Base-by-base conservation (phyloP, 2,329 filamentous ascomycete genomes). In the Hypoxylon sp. region DNA sequence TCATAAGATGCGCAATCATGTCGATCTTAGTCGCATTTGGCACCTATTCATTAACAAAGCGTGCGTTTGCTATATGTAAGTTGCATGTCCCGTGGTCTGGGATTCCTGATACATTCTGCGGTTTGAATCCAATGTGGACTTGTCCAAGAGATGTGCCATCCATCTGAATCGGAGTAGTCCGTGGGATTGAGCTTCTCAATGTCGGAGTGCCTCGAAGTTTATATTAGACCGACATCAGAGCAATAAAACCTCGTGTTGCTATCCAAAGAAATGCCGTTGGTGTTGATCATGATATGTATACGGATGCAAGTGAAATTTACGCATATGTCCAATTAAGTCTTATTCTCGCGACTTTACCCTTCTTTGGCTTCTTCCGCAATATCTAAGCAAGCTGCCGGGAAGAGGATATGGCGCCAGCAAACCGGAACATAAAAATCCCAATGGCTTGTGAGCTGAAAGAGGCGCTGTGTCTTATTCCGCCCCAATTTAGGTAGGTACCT, bases 1-100 rank as follows among this genome's bases (percentile, higher is more conserved):
- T 67, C 48, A 66, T 66, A 61, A 63, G 50, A 60, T 70, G 59
- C 62, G 56, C 42, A 63, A 55, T 53, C 60, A 51, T 67, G 70
- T 51, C 67, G 70, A 70, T 72, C 70, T 48, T 64, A 37, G 56
- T 69, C 62, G 37, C n/a, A 64, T 68, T 47, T 39, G 60, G 65
- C 24, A 64, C 56, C 37, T 46, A 48, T 63, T 62, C 50, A 55
- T 61, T 31, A 61, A 55, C 52, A 39, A 66, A 52, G 56, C 22
- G 42, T 50, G 22, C 19, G 37, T 51, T 47, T 58, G 51, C 51
- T 52, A 62, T 68, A 67, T 55, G 53, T 37, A 29, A 58, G 48
- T 60, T 61, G 50, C 59, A 51, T 65, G 31, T 66, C 58, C 48
- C 37, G 53, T 44, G 46, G 29, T 29, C 57, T 56, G 19, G 42